phyloP scores from a whole-genome alignment of 139 green algal species.

The Microglena sp. region DNA sequence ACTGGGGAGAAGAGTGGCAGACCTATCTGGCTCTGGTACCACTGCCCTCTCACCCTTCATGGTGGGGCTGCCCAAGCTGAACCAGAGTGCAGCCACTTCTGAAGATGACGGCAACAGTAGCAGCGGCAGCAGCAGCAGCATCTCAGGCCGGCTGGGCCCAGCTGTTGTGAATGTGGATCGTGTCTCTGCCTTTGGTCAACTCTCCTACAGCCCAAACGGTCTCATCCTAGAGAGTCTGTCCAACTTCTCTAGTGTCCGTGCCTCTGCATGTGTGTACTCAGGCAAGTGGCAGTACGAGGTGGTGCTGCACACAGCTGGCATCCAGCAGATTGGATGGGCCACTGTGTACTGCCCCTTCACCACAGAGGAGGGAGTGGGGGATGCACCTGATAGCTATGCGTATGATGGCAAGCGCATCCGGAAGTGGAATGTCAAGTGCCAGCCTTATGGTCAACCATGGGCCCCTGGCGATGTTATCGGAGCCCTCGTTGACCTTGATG shows the following conservation, averaged over 20 bases:
- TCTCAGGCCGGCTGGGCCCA: background rate
- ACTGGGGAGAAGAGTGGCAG: too few relatives aligned
- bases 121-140: background rate
- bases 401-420: constrained; percentile 63
- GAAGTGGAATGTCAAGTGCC: constrained; percentile 74
- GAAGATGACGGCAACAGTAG: background rate
- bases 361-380: constrained; percentile 84
- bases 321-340: constrained; percentile 86
- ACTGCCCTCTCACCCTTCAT: too few relatives aligned
- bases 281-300: constrained; percentile 87
- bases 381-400: constrained; percentile 73
- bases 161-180: background rate
- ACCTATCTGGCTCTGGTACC: too few relatives aligned
- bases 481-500: constrained; percentile 75
- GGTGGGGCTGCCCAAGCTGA: too few relatives aligned
- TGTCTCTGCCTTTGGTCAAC: background rate
- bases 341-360: constrained; percentile 77
- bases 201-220: background rate
- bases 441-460: constrained; percentile 67
- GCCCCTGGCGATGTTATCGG: constrained; percentile 83
- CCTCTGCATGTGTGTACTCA: constrained; percentile 57
- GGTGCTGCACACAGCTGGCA: constrained; percentile 52
- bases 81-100: background rate
- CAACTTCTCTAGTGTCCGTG: constrained; percentile 68
- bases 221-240: constrained; percentile 20